Evolutionary conservation across 2,329 filamentous ascomycete genomes (phyloP).

Genomic region (Colletotrichum noveboracense): DNA sequence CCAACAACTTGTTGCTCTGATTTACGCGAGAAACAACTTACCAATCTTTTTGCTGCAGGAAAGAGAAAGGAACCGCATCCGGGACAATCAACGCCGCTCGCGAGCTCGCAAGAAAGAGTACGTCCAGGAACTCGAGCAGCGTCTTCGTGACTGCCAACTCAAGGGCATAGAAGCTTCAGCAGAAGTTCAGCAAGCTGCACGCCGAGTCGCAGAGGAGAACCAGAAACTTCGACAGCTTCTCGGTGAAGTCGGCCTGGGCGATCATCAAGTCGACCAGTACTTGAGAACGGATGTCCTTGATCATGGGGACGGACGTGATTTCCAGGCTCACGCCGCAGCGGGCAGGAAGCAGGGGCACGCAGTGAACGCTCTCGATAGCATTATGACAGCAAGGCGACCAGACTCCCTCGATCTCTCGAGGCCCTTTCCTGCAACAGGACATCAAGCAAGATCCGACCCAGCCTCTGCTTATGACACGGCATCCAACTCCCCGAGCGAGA

Average conservation of each 20-base stretch:
- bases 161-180: slow-evolving; percentile 70
- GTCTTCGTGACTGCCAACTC: slow-evolving; percentile 66
- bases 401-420: background rate
- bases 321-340: background rate
- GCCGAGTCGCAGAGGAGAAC: slow-evolving; percentile 74
- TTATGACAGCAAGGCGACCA: slow-evolving; percentile 40
- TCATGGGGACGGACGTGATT: background rate
- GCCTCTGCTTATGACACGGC: background rate
- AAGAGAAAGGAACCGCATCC: slow-evolving; percentile 54
- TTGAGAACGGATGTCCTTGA: slow-evolving; percentile 29
- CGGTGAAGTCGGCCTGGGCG: slow-evolving; percentile 59
- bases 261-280: slow-evolving; percentile 56
- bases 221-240: slow-evolving; percentile 65
- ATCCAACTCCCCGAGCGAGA: background rate
- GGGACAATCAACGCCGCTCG: slow-evolving; percentile 80
- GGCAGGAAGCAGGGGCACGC: background rate
- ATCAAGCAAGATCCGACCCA: background rate
- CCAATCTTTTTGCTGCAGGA: slow-evolving; percentile 8
- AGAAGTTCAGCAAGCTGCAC: slow-evolving; percentile 75
- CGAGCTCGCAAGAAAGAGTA: slow-evolving; percentile 78
- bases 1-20: background rate
- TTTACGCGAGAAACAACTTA: background rate
- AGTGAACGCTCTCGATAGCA: slow-evolving; percentile 36
- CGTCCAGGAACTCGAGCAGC: slow-evolving; percentile 70
- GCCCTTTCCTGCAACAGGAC: background rate